Evolutionary conservation across 2,329 filamentous ascomycete genomes (phyloP).

Genomic region (Colletotrichum zoysiae): DNA sequence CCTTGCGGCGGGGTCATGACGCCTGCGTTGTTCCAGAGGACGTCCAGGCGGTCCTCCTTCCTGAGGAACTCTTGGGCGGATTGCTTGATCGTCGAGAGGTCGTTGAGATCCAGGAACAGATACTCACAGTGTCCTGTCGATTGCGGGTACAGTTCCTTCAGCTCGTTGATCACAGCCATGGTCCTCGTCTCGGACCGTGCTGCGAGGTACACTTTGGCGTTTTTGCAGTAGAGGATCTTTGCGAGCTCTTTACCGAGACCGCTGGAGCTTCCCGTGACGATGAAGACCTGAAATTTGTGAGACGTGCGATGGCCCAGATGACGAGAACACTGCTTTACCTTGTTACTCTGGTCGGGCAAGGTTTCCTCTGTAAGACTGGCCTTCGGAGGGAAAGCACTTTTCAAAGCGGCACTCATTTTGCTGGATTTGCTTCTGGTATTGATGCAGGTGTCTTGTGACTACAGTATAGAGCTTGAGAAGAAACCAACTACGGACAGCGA

Average conservation of each 20-base stretch:
- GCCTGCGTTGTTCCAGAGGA: constrained; percentile 57
- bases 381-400: not conserved
- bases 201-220: constrained; percentile 63
- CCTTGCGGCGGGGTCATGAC: constrained; percentile 53
- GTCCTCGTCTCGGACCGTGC: constrained; percentile 49
- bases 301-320: not conserved
- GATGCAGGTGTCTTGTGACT: not conserved
- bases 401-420: not conserved
- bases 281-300: constrained; percentile 43
- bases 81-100: constrained; percentile 46
- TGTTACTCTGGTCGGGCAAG: constrained; percentile 19
- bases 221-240: constrained; percentile 61
- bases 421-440: not conserved
- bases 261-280: constrained; percentile 56
- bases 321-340: not conserved
- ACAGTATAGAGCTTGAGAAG: not conserved
- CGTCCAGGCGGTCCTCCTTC: constrained; percentile 49
- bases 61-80: constrained; percentile 45
- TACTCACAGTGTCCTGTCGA: constrained; percentile 52
- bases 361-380: constrained; percentile 16
- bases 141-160: constrained; percentile 42
- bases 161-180: constrained; percentile 19
- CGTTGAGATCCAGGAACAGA: constrained; percentile 53
- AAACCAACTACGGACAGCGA: not conserved
- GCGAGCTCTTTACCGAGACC: constrained; percentile 59